Evolutionary conservation across 352 stramenopile species (phyloP).

Genomic region (Phytophthora chlamydospora): DNA sequence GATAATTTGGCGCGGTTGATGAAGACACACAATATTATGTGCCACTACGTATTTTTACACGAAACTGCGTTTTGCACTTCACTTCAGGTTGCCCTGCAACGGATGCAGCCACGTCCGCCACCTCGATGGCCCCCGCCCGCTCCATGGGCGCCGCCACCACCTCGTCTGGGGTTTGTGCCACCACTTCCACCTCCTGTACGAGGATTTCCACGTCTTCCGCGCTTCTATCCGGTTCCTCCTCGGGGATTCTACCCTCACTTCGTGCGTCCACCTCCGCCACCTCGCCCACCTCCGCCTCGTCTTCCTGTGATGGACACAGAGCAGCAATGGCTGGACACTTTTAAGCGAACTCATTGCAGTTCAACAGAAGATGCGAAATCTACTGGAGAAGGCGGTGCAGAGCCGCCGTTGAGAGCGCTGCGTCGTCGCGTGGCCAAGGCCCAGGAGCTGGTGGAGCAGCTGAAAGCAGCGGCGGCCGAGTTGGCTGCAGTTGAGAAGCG

Average conservation of each 20-base stretch:
- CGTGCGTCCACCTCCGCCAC: constrained; percentile 4
- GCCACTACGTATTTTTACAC: too few species aligned
- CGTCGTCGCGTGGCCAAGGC: constrained; percentile 25
- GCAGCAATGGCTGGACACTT: constrained; percentile 35
- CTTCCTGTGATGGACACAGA: constrained; percentile 28
- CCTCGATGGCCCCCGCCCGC: constrained; percentile 19
- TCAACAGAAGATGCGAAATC: background rate
- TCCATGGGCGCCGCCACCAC: constrained; percentile 16
- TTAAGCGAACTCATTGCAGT: constrained; percentile 29
- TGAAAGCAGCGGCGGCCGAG: constrained; percentile 26
- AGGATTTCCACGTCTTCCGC: background rate
- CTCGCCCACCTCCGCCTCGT: constrained; percentile 6
- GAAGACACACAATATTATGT: background rate
- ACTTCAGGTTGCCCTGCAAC: too few species aligned
- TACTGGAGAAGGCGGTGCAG: background rate
- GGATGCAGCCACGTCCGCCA: constrained; percentile 9
- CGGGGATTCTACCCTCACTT: constrained; percentile 22
- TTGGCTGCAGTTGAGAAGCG: constrained; percentile 33
- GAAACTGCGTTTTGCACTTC: constrained; percentile 1
- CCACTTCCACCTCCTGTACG: constrained; percentile 7
- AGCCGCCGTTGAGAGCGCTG: constrained; percentile 32
- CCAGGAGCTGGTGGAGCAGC: constrained; percentile 24
- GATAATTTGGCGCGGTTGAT: background rate
- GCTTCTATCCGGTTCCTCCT: constrained; percentile 5
- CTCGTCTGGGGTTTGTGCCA: constrained; percentile 14